Base-by-base conservation (phyloP, 805 yeast genomes). In the Starmerella riodocensis region DNA sequence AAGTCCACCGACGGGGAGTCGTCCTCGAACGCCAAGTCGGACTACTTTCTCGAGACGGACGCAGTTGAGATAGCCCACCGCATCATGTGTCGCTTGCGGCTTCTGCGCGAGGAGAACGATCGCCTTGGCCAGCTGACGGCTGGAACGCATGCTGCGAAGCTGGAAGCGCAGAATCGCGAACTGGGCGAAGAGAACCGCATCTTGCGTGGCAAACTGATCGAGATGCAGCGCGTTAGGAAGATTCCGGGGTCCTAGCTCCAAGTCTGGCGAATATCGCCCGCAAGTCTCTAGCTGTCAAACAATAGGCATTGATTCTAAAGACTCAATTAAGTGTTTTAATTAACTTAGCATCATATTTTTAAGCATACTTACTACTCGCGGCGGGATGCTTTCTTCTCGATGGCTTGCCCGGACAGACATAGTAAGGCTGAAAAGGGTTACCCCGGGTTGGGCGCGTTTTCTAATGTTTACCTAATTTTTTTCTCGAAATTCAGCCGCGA, bases 41-140 rank as follows among this genome's bases (percentile, higher is more conserved):
- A 40, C 16, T 26, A 30, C 6, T 32, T 40, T n/a, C 43, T 40
- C 18, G 41, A 44, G 1, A 36, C 43, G 3, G 53, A 48, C 20
- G 53, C 48, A 3, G 36, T 41, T 8, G 53, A 49, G 41, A 34
- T 51, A 26, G 44, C 51, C 7, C 54, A 52, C 30, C 48, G 54
- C 18, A 44, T 51, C n/a, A 41, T 48, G 36, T 31, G 41, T 13
- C 47, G 53, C 5, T 26, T 52, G 16, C 38, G 37, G 34, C 38
- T 32, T 6, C 42, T 52, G 35, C 46, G 52, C 9, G 42, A 36
- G 16, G 56, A 52, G 39, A 52, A 52, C 43, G 47, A 36, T 26
- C 32, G 37, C 13, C 46, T 51, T 1, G 41, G 36, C 13, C 26
- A 29, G 21, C 39, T 48, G 16, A 43, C 45, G 1, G 39, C 36